phyloP scores from a whole-genome alignment of 805 yeast genomes.

The Ogataea nitratoaversa region DNA sequence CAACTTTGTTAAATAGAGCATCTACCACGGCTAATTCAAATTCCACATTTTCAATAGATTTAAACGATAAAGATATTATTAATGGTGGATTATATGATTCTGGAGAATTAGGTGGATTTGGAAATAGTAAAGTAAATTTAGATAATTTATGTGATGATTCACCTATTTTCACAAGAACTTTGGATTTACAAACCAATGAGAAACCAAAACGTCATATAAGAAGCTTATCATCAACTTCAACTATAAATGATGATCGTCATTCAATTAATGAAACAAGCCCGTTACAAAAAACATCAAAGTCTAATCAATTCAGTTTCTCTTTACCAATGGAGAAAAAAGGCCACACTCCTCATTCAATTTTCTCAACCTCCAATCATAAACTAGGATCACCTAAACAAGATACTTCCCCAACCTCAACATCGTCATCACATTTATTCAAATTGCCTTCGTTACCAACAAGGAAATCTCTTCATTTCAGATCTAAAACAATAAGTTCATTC shows the following conservation, averaged over 20 bases:
- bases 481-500: constrained; percentile 25
- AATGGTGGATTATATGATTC: constrained; percentile 1
- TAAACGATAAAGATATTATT: neutral
- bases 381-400: neutral
- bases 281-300: neutral
- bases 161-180: constrained; percentile 14
- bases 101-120: constrained; percentile 27
- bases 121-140: constrained; percentile 18
- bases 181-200: constrained; percentile 4
- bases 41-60: neutral
- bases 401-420: too few relatives aligned
- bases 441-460: constrained; percentile 19
- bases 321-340: neutral
- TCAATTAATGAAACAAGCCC: neutral
- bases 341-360: neutral
- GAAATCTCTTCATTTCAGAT: constrained; percentile 18
- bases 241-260: neutral
- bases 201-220: neutral
- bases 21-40: constrained; percentile 4
- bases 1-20: neutral
- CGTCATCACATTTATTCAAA: constrained; percentile 13
- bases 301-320: neutral
- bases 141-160: constrained; percentile 24
- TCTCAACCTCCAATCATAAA: neutral
- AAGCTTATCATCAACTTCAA: neutral